Conservation (phyloP, 495 filamentous ascomycete species). For the Amphirosellinia nigrospora region DNA sequence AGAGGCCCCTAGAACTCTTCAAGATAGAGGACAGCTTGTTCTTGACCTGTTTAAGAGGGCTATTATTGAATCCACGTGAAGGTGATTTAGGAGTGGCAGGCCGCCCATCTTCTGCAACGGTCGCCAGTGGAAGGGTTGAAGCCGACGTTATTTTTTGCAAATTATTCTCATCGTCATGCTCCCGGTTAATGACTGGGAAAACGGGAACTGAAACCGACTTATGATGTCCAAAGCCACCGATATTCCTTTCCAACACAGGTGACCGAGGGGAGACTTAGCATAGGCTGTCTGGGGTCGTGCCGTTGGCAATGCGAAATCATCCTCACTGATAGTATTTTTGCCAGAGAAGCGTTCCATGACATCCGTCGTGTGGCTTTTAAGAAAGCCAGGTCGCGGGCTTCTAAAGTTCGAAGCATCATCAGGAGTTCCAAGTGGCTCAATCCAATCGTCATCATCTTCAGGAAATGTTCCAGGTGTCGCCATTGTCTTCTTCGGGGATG, state of each 20-base stretch:
- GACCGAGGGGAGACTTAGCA: conserved; percentile 48
- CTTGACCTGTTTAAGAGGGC: conserved; percentile 86
- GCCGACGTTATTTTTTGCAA: conserved; percentile 67
- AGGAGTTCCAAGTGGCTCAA: conserved; percentile 61
- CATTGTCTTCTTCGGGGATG: conserved; percentile 43
- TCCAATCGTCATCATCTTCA: conserved; percentile 83
- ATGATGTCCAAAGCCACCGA: conserved; percentile 48
- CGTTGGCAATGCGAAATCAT: conserved; percentile 51
- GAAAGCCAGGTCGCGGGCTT: conserved; percentile 54
- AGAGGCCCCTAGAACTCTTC: conserved; percentile 81
- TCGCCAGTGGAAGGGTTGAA: conserved; percentile 61
- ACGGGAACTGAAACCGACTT: conserved; percentile 64
- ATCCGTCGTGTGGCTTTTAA: conserved; percentile 65
- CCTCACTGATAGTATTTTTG: conserved; percentile 47
- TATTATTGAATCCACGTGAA: conserved; percentile 69
- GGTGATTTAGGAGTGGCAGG: conserved; percentile 75
- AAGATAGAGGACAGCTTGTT: conserved; percentile 85
- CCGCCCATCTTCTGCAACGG: conserved; percentile 47
- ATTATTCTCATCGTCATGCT: conserved; percentile 47
- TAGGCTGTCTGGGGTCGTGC: conserved; percentile 37
- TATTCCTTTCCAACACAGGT: conserved; percentile 41
- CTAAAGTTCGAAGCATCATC: conserved; percentile 41
- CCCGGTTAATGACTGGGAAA: conserved; percentile 44
- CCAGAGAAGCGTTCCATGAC: conserved; percentile 62
- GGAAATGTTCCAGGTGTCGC: conserved; percentile 60